phyloP scores from a whole-genome alignment of 108 stramenopile species.

The Nannochloropsis oceanica region DNA sequence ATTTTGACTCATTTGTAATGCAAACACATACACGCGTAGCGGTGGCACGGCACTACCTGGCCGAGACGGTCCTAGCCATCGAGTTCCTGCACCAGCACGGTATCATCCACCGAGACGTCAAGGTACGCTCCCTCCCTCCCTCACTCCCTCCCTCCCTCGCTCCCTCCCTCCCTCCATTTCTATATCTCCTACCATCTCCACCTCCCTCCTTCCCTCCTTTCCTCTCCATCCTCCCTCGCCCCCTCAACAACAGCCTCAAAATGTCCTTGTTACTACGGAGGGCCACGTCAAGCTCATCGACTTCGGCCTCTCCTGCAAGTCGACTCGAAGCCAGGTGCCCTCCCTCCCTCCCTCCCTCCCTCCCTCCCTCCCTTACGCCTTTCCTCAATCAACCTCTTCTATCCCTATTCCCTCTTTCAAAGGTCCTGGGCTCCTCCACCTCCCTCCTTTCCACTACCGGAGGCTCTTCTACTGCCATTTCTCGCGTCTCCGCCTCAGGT shows the following conservation, averaged over 20 bases:
- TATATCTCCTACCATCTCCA: not conserved
- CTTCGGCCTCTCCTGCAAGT: slow-evolving; percentile 13
- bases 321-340: too few relatives aligned
- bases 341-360: too few relatives aligned
- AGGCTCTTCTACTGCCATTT: too few relatives aligned
- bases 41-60: not conserved
- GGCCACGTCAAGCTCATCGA: slow-evolving; percentile 17
- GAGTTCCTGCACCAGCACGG: not conserved
- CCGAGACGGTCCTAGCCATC: slow-evolving; percentile 1
- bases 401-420: too few relatives aligned
- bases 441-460: too few relatives aligned
- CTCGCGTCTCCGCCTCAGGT: too few relatives aligned
- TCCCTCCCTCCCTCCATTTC: not conserved
- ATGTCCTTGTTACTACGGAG: slow-evolving; percentile 5
- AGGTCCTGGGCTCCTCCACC: too few relatives aligned
- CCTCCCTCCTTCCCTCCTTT: not conserved
- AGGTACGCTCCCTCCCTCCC: slow-evolving; percentile 4
- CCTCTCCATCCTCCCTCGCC: not conserved
- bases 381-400: too few relatives aligned
- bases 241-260: not conserved
- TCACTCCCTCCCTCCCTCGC: too few relatives aligned
- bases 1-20: too few relatives aligned
- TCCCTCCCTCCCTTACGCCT: too few relatives aligned
- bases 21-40: not conserved
- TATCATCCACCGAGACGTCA: slow-evolving; percentile 8